Evolutionary conservation across 345 rosid genomes (phyloP), one percentile per base, ranked within the genome.

Genomic region (Moricandia arvensis): DNA sequence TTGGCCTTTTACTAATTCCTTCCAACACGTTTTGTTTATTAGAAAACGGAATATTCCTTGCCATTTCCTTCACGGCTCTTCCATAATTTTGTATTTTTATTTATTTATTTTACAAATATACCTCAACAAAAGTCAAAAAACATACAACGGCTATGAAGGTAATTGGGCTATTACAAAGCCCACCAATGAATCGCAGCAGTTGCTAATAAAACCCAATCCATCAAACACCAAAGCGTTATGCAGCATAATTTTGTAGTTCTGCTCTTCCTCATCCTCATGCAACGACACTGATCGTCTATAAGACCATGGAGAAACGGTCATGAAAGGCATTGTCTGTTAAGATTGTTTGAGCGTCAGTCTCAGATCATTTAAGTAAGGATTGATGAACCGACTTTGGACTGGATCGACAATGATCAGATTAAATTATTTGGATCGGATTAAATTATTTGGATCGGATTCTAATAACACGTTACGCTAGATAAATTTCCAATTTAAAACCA

Each of bases 51-150:
- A 78, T 66, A 4, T 78, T 66, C 77, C 0, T 47, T 0, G 73
- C 69, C 29, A 78, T 11, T 78, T 78, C 73, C 68, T 66, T 66
- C 57, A 78, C 76, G 81, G 0, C 73, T 77, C 68, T 72, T 71
- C 61, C 34, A 43, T 54, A 21, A 9, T 38, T 24, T 37, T 47
- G 0, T 15, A 3, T 17, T 4, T 45, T 15, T 7, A 16, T 57
- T 11, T 37, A 18, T 45, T 13, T 41, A 41, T 37, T 26, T 57
- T 26, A 4, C 7, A 26, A 6, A 10, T 57, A 26, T 57, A 4
- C 16, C 4, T 26, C 31, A 13, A 5, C 3, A 54, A 54, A 18
- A 24, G 33, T 24, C 15, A 7, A 47, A 47, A 47, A 49, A 6
- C 8, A 33, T 33, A 33, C 4, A 33, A 33, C 35, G 69, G 70